phyloP scores from a whole-genome alignment of 257 asterid species.

The Solanum ossicruentum region DNA sequence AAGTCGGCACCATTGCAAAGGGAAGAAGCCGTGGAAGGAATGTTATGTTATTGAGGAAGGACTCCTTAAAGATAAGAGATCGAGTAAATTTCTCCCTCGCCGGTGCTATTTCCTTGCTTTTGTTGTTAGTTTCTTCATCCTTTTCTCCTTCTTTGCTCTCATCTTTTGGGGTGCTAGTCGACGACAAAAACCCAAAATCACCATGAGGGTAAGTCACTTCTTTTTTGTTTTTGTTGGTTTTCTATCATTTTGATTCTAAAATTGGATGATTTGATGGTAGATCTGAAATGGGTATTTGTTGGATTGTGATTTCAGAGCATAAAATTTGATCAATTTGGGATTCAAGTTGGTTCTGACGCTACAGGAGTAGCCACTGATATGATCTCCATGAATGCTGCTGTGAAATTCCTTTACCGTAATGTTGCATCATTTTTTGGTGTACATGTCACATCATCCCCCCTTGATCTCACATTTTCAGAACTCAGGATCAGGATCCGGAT shows the following conservation, averaged over 20 bases:
- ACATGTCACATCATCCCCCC: slow-evolving; percentile 62
- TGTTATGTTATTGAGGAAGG: slow-evolving; percentile 82
- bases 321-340: slow-evolving; percentile 39
- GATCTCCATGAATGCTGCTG: slow-evolving; percentile 69
- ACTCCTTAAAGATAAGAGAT: slow-evolving; percentile 51
- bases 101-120: slow-evolving; percentile 67
- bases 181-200: slow-evolving; percentile 65
- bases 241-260: neutral
- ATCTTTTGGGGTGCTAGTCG: slow-evolving; percentile 88
- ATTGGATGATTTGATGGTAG: neutral
- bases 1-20: slow-evolving; percentile 9
- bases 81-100: slow-evolving; percentile 32
- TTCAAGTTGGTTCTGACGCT: slow-evolving; percentile 75
- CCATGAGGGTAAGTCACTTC: slow-evolving; percentile 43
- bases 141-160: slow-evolving; percentile 66
- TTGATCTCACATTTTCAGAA: slow-evolving; percentile 56
- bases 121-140: slow-evolving; percentile 45
- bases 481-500: slow-evolving; percentile 58
- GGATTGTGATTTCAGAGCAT: slow-evolving; percentile 44
- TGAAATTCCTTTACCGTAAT: slow-evolving; percentile 46
- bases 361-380: slow-evolving; percentile 76
- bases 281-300: neutral
- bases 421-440: slow-evolving; percentile 79
- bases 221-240: neutral
- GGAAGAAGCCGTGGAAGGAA: slow-evolving; percentile 54